These are phyloP conservation scores for Hydnum rufescens DNA, from an alignment of 768 basidiomycete species.

Conservation along the genomic window DNA sequence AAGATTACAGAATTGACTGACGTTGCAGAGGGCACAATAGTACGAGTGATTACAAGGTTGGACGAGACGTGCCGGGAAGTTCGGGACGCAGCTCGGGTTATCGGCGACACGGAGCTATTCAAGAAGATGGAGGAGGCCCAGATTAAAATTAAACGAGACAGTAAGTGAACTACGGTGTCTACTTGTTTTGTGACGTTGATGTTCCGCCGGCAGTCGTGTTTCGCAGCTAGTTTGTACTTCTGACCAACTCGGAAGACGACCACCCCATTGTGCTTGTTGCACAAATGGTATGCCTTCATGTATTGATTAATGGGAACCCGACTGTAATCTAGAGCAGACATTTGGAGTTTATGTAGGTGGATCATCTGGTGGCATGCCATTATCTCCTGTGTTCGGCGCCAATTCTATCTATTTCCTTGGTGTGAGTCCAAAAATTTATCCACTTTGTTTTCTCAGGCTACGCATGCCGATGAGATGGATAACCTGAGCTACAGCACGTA, in stretches of 20 bases:
- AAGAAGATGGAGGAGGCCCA: conserved; percentile 97
- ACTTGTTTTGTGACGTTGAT: not conserved
- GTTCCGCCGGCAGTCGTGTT: not conserved
- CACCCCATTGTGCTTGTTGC: too few species aligned
- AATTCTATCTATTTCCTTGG: not conserved
- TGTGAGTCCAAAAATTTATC: not conserved
- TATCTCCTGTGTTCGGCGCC: not conserved
- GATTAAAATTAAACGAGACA: conserved; percentile 84
- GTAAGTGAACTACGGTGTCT: conserved; percentile 44
- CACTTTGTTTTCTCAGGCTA: not conserved
- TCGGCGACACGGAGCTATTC: conserved; percentile 88
- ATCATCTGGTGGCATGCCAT: conserved; percentile 10
- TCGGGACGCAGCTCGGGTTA: conserved; percentile 88
- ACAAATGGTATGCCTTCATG: too few species aligned
- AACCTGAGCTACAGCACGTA: conserved; percentile 10
- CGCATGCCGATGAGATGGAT: conserved; percentile 8
- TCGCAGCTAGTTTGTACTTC: not conserved
- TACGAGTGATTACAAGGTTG: conserved; percentile 83
- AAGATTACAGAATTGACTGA: conserved; percentile 87
- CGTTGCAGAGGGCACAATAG: conserved; percentile 91
- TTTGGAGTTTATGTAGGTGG: too few species aligned
- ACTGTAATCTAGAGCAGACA: too few species aligned
- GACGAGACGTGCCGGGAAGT: conserved; percentile 97
- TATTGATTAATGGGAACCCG: too few species aligned
- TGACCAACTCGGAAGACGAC: too few species aligned